Base-by-base conservation (phyloP, 805 yeast genomes). In the Isabelozyma rhagii region DNA sequence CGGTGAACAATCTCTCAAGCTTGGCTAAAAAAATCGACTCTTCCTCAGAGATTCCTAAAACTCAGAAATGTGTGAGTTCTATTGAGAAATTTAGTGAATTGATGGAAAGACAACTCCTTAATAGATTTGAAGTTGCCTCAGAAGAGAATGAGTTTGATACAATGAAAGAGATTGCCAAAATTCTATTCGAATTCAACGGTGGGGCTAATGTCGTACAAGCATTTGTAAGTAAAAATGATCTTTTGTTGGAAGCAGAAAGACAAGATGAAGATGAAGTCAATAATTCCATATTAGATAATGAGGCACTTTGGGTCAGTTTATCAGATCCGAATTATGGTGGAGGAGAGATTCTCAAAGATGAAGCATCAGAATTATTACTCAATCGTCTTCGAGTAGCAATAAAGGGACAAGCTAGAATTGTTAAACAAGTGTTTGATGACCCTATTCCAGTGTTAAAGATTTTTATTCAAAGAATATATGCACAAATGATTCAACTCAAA, bases 121-220 rank as follows among this genome's bases (percentile, higher is more conserved):
- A 80, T 40, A 80, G 81, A 49, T 93, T 93, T 57, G 87, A 85
- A 57, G 74, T 78, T 21, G 89, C 90, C n/a, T 88, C 87, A 56
- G 80, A 82, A 50, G 80, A 79, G 25, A 84, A 83, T 52, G 85
- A 89, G 56, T 79, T 82, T 56, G 72, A 74, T n/a, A 81, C 80
- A 47, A 84, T 94, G 86, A 83, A 81, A 58, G 90, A 85, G 49
- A 79, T 84, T 25, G 89, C 97, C 0, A 82, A 81, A 46, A 80
- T 91, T 14, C 73, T 92, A 45, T 80, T 83, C 47, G 88, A 84
- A 52, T 93, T 84, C 71, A 92, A 93, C 61, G 93, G 90, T 15
- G 97, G 97, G 10, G 77, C 81, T 9, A 84, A 86, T 51, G 93
- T 92, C 8, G 86, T 89, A 8, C 89, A 85, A 61, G 83, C 85